Conservation (phyloP, 306 rosid species). For the Sesbania bispinosa region DNA sequence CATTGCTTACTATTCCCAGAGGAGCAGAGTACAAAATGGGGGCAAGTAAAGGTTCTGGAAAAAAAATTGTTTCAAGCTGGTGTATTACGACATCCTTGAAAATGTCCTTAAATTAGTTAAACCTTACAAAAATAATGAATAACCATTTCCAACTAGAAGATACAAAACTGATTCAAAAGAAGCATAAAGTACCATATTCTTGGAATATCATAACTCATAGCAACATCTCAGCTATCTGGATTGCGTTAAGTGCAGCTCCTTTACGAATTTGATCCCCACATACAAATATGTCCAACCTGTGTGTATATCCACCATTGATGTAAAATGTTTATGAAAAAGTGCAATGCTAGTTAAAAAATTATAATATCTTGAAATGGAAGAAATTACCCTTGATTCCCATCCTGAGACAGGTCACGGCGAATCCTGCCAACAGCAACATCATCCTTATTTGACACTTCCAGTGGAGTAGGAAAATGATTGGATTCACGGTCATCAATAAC, state of each 20-base stretch:
- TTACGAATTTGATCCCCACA: conserved; percentile 99
- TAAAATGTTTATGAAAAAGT: conserved; percentile 6
- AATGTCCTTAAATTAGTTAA: neutral
- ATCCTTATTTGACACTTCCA: conserved; percentile 91
- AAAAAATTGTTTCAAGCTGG: conserved; percentile 8
- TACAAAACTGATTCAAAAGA: conserved; percentile 31
- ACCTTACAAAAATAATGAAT: conserved; percentile 13
- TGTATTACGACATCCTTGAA: neutral
- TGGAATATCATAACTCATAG: conserved; percentile 36
- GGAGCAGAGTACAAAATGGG: neutral
- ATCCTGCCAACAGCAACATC: conserved; percentile 93
- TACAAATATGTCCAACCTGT: conserved; percentile 88
- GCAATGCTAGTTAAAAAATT: neutral
- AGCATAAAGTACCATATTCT: conserved; percentile 13
- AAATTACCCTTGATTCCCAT: conserved; percentile 74
- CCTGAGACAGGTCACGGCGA: conserved; percentile 84
- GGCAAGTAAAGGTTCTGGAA: neutral
- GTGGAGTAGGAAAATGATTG: conserved; percentile 87
- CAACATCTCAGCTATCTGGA: conserved; percentile 96
- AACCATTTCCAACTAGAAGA: conserved; percentile 16
- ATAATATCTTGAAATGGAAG: neutral
- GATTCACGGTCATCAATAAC: conserved; percentile 78
- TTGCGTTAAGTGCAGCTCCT: conserved; percentile 97
- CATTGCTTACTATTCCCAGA: neutral
- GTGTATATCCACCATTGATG: conserved; percentile 24